Conservation (phyloP, 2,329 filamentous ascomycete species). For the Plenodomus biglobosus region DNA sequence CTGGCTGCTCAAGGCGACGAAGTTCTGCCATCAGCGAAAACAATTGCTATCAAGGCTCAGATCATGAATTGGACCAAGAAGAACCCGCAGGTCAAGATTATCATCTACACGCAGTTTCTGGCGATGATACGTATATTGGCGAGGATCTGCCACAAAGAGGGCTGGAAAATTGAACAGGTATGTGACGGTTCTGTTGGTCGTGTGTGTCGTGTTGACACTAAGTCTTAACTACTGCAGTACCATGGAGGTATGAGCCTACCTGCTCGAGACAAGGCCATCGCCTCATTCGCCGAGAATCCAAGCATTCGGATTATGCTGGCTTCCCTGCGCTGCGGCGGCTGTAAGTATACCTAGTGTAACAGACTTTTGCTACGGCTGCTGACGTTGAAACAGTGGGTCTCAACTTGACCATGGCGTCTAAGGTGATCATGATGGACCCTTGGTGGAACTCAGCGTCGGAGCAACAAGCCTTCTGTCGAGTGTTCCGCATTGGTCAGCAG, state of each 20-base stretch:
- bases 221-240: constrained; percentile 44
- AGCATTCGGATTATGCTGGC: constrained; percentile 55
- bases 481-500: constrained; percentile 66
- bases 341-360: constrained; percentile 10
- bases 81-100: constrained; percentile 56
- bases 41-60: constrained; percentile 49
- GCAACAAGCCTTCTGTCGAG: constrained; percentile 65
- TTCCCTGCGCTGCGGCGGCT: constrained; percentile 59
- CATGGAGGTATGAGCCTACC: constrained; percentile 53
- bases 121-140: constrained; percentile 55
- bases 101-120: constrained; percentile 63
- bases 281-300: constrained; percentile 48
- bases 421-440: constrained; percentile 52
- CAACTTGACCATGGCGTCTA: constrained; percentile 60
- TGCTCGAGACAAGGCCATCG: constrained; percentile 51
- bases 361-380: neutral
- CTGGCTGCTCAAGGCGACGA: constrained; percentile 37
- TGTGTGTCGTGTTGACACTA: no score
- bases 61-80: constrained; percentile 50
- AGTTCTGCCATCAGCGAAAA: constrained; percentile 51
- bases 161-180: constrained; percentile 52
- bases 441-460: constrained; percentile 65
- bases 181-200: constrained; percentile 1
- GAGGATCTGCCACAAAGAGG: constrained; percentile 53
- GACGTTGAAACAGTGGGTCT: constrained; percentile 46